These are phyloP conservation scores for Ustilago nuda DNA, from an alignment of 1,284 basidiomycete species.

Conservation along the genomic window DNA sequence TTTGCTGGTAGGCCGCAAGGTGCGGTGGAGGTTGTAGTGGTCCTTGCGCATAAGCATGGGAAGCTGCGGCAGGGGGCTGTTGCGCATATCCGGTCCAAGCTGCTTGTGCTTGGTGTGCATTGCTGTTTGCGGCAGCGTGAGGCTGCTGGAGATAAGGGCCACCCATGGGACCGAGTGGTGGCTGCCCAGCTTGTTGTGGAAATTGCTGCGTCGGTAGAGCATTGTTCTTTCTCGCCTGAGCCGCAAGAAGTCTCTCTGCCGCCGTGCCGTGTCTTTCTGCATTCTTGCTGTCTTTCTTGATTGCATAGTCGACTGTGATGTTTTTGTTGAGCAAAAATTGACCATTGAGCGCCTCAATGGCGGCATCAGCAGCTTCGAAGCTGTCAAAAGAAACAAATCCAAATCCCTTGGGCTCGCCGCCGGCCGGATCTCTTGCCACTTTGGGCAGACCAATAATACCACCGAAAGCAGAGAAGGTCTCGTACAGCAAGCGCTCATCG, in stretches of 20 bases:
- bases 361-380: conserved; percentile 95
- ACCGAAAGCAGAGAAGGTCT: conserved; percentile 95
- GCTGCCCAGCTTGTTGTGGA: conserved; percentile 11
- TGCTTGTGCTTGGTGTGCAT: not conserved
- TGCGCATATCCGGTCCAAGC: conserved; percentile 20
- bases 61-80: conserved; percentile 6
- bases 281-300: conserved; percentile 99
- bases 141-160: conserved; percentile 7
- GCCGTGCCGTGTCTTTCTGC: conserved; percentile 92
- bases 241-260: conserved; percentile 91
- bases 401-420: conserved; percentile 91
- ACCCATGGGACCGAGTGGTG: conserved; percentile 17
- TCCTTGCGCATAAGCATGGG: conserved; percentile 8
- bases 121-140: conserved; percentile 10
- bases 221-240: conserved; percentile 94
- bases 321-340: conserved; percentile 99
- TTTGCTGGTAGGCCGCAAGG: conserved; percentile 11
- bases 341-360: conserved; percentile 94
- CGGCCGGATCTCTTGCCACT: conserved; percentile 87
- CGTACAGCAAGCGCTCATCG: conserved; percentile 90
- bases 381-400: conserved; percentile 97
- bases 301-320: conserved; percentile 94
- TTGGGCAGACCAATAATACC: conserved; percentile 93
- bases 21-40: conserved; percentile 20
- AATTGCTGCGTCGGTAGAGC: conserved; percentile 75